A percentile compares a stretch with the other conserved stretches of the same genome.
Evolutionary conservation across 495 filamentous ascomycete species (phyloP).

Genomic region (Delitschia confertaspora): DNA sequence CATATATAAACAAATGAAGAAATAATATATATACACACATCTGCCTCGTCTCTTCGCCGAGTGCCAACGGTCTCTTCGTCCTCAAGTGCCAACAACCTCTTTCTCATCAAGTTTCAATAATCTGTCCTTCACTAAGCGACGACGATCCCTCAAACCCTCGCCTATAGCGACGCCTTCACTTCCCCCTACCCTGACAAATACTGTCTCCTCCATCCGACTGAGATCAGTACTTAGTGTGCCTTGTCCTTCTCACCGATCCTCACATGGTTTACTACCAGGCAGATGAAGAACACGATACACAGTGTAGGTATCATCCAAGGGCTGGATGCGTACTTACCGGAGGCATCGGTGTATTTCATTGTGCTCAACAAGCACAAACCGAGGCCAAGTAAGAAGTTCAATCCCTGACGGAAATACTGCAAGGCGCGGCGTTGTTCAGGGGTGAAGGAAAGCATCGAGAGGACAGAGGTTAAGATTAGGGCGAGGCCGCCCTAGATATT

Average conservation of each 20-base stretch:
- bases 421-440: conserved; percentile 4
- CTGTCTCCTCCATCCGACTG: too few species aligned
- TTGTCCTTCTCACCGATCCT: conserved; percentile 5
- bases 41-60: too few species aligned
- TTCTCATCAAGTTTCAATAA: too few species aligned
- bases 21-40: too few species aligned
- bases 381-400: conserved; percentile 16
- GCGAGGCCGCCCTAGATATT: conserved; percentile 34
- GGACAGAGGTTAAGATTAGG: conserved; percentile 36
- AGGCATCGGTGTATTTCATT: neutral
- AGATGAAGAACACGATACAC: conserved; percentile 10
- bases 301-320: conserved; percentile 25
- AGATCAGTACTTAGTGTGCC: conserved; percentile 9
- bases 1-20: too few species aligned
- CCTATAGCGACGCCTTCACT: too few species aligned
- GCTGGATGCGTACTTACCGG: conserved; percentile 1
- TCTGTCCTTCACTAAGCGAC: too few species aligned
- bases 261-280: conserved; percentile 15
- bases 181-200: too few species aligned
- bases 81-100: too few species aligned
- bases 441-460: conserved; percentile 32
- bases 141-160: too few species aligned
- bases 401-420: conserved; percentile 12
- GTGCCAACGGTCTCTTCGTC: too few species aligned
- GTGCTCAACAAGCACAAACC: conserved; percentile 17